Evolutionary conservation across 2,329 filamentous ascomycete genomes (phyloP), one percentile per base, ranked within the genome.

Genomic region (Nemania bipapillata): DNA sequence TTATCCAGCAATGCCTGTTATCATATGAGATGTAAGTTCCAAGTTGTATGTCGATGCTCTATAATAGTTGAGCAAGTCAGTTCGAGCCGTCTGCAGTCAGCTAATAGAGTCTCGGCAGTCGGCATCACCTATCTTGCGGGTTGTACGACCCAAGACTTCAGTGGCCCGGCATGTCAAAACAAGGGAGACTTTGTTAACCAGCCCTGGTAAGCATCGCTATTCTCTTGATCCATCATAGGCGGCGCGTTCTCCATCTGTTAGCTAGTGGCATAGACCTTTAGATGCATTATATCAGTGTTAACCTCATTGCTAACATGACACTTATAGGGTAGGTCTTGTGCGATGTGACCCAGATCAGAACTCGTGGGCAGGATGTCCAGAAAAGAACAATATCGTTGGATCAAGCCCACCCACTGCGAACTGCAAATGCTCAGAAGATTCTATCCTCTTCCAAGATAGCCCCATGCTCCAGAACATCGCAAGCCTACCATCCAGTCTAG

Each of bases 91-190:
- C 47, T 35, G 24, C n/a, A 45, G 28, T 20, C 20, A 20, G 20
- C 67, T 70, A 49, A 69, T 42, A 32, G 8, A 9, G 28, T 72
- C 45, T 9, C 40, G 7, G 15, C 28, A 72, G 72, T 64, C 15
- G 45, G 62, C 26, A 63, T 68, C 8, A 72, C 70, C 2, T 75
- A 75, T 60, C 45, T 74, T 4, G 72, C 70, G 3, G 73, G 72
- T 15, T 75, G 73, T 57, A 75, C 73, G 5, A 69, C 66, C 4
- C 60, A 71, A 22, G 58, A 67, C 53, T 75, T 71, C 63, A 63
- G 68, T 37, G 68, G 63, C 4, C 53, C 62, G 4, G 65, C 56
- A 12, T 75, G 73, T 53, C 70, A 68, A 9, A 63, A 68, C 8
- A 75, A 75, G 52, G 73, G 73, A 4, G 15, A 45, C 1, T 74